Percentiles rank a stretch among this genome's conserved stretches.
phyloP scores from a whole-genome alignment of 2,329 filamentous ascomycete genomes.

The Daldinia sp. region DNA sequence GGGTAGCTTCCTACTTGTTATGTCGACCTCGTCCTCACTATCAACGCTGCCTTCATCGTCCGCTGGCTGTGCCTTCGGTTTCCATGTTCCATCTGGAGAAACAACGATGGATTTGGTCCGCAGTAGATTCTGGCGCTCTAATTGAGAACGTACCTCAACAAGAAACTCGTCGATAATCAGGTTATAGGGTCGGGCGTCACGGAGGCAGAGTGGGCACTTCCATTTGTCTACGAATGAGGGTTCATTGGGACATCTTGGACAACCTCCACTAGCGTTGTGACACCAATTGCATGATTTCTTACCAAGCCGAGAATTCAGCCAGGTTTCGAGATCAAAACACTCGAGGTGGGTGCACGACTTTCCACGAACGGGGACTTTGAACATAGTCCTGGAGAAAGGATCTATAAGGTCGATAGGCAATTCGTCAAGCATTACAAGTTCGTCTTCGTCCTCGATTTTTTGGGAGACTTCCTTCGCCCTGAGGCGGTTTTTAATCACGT shows the following conservation, averaged over 20 bases:
- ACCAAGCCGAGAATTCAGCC: constrained; percentile 74
- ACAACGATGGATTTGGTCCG: constrained; percentile 72
- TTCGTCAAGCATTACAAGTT: constrained; percentile 69
- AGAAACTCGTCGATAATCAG: constrained; percentile 83
- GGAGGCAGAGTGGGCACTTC: constrained; percentile 86
- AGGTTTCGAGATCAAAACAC: constrained; percentile 90
- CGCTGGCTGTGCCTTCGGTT: constrained; percentile 54
- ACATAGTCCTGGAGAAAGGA: constrained; percentile 74
- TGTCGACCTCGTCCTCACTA: constrained; percentile 48
- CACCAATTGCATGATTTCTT: constrained; percentile 55
- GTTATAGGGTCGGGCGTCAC: constrained; percentile 79
- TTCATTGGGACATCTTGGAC: constrained; percentile 57
- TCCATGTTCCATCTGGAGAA: constrained; percentile 74
- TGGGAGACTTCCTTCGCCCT: constrained; percentile 43
- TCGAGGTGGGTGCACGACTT: constrained; percentile 79
- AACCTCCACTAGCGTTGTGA: constrained; percentile 51
- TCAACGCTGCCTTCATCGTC: constrained; percentile 51
- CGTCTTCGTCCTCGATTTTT: constrained; percentile 66
- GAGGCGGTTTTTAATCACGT: constrained; percentile 65
- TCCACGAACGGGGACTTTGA: constrained; percentile 78
- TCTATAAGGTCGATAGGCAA: constrained; percentile 74
- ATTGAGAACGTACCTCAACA: constrained; percentile 66
- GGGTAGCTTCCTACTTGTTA: constrained; percentile 33
- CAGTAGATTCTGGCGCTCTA: constrained; percentile 63
- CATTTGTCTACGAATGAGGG: constrained; percentile 76